These are phyloP conservation scores for Solanum tacnaense DNA, from an alignment of 257 asterid genomes.

Conservation along the genomic window DNA sequence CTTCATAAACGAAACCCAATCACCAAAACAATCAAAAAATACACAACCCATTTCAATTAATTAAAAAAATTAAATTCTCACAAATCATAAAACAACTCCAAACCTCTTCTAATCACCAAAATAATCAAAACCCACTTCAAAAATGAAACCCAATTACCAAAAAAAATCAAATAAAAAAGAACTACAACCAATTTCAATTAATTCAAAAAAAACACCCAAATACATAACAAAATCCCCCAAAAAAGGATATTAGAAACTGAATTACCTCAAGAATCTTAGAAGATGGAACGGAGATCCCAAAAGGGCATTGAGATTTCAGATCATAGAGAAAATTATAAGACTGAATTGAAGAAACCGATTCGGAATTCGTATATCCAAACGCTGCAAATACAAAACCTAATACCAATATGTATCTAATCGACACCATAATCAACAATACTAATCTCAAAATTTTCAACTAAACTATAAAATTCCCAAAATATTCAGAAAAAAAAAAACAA, in stretches of 20 bases:
- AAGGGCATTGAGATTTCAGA: not conserved
- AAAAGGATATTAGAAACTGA: not conserved
- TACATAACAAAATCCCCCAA: not conserved
- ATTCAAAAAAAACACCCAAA: not conserved
- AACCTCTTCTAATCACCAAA: not conserved
- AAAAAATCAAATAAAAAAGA: not conserved
- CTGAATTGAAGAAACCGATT: not conserved
- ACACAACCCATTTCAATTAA: not conserved
- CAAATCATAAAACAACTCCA: not conserved
- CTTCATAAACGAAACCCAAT: not conserved
- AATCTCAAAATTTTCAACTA: not conserved
- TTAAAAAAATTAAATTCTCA: not conserved
- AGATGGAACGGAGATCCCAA: not conserved
- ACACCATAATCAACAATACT: not conserved
- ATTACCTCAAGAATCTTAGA: not conserved
- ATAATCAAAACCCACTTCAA: not conserved
- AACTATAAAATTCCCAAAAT: not conserved
- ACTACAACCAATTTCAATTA: not conserved
- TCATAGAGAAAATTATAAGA: not conserved
- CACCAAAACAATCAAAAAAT: not conserved
- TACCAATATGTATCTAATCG: slow-evolving; percentile 1
- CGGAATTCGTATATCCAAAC: not conserved
- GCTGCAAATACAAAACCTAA: not conserved
- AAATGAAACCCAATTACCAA: not conserved
- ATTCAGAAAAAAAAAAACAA: not conserved